Percentiles rank a stretch among this genome's conserved stretches.
Evolutionary conservation across 352 stramenopile genomes (phyloP).

Genomic region (Sclerospora graminicola): DNA sequence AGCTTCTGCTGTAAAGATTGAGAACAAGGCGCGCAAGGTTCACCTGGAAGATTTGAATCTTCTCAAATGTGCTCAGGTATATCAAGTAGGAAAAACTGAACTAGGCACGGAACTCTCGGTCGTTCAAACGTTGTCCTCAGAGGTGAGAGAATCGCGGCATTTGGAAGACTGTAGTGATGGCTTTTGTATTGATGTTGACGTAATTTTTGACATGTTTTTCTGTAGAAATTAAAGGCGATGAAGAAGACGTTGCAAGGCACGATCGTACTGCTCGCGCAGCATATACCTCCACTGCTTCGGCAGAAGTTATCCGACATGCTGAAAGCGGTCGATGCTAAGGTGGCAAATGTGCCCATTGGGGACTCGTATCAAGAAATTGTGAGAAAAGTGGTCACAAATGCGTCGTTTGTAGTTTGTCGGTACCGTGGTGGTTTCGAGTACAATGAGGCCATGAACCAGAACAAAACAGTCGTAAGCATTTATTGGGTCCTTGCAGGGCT

Average conservation of each 20-base stretch:
- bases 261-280: slow-evolving; percentile 66
- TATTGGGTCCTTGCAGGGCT: slow-evolving; percentile 67
- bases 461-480: slow-evolving; percentile 68
- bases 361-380: slow-evolving; percentile 71
- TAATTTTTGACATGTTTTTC: neutral
- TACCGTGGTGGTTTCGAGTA: slow-evolving; percentile 79
- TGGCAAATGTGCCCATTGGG: slow-evolving; percentile 62
- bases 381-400: slow-evolving; percentile 64
- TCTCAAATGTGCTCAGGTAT: slow-evolving; percentile 32
- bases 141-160: slow-evolving; percentile 16
- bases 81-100: slow-evolving; percentile 27
- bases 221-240: slow-evolving; percentile 41
- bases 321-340: slow-evolving; percentile 62
- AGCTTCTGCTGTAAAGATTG: slow-evolving; percentile 3
- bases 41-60: slow-evolving; percentile 43
- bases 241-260: slow-evolving; percentile 37
- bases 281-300: slow-evolving; percentile 55
- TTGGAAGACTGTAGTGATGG: neutral
- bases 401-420: slow-evolving; percentile 71
- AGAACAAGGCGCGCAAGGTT: slow-evolving; percentile 21
- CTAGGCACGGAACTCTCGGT: slow-evolving; percentile 35
- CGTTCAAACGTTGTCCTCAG: slow-evolving; percentile 31
- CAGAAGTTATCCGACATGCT: slow-evolving; percentile 56
- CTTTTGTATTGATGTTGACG: neutral
- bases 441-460: slow-evolving; percentile 54